phyloP scores from a whole-genome alignment of 2,329 filamentous ascomycete species.

The Claviceps digitariae region DNA sequence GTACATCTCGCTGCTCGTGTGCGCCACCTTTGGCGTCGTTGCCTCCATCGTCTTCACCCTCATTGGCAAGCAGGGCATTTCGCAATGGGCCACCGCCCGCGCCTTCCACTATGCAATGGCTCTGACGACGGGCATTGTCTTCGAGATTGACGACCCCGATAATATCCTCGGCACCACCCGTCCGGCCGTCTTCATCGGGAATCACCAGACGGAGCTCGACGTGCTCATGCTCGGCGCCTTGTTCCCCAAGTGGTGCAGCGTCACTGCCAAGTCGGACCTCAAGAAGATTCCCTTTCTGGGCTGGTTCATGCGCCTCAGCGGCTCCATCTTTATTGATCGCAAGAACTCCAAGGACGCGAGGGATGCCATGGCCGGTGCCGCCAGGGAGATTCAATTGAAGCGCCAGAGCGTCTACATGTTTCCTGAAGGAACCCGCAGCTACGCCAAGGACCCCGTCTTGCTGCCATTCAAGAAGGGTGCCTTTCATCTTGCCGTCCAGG shows the following conservation, averaged over 20 bases:
- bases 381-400: slow-evolving; percentile 59
- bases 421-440: slow-evolving; percentile 86
- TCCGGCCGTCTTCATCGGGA: slow-evolving; percentile 82
- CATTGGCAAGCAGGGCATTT: slow-evolving; percentile 57
- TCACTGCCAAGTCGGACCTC: slow-evolving; percentile 82
- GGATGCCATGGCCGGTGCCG: slow-evolving; percentile 73
- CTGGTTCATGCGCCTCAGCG: slow-evolving; percentile 84
- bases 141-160: slow-evolving; percentile 56
- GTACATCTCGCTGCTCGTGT: slow-evolving; percentile 47
- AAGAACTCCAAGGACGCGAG: slow-evolving; percentile 71
- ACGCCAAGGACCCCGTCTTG: slow-evolving; percentile 65
- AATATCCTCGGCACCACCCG: slow-evolving; percentile 50
- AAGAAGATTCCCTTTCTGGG: slow-evolving; percentile 72
- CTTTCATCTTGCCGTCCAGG: slow-evolving; percentile 90
- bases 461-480: slow-evolving; percentile 99
- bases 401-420: slow-evolving; percentile 75
- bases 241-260: slow-evolving; percentile 82
- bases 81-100: slow-evolving; percentile 75
- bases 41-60: slow-evolving; percentile 59
- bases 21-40: slow-evolving; percentile 60
- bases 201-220: slow-evolving; percentile 94
- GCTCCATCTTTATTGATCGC: slow-evolving; percentile 91
- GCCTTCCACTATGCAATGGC: slow-evolving; percentile 71
- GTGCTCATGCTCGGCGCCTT: slow-evolving; percentile 80
- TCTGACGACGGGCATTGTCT: slow-evolving; percentile 61